Conservation (phyloP, 2,329 filamentous ascomycete species). For the Cordyceps cicadae region DNA sequence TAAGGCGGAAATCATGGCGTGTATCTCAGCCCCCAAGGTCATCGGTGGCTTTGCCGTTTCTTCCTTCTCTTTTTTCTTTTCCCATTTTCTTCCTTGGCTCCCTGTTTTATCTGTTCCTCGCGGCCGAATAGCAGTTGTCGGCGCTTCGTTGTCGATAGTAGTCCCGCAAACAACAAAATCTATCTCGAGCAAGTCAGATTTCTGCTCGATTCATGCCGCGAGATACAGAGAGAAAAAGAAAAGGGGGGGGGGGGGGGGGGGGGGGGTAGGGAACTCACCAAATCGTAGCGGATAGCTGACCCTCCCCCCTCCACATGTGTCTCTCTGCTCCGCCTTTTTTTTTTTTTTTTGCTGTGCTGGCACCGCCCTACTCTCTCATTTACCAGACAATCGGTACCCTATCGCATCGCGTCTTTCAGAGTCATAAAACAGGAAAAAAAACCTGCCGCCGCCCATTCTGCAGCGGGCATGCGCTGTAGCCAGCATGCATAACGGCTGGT, state of each 20-base stretch:
- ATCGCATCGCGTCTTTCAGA: not conserved
- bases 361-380: constrained; percentile 9
- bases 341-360: not conserved
- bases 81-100: not conserved
- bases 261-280: not conserved
- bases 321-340: not conserved
- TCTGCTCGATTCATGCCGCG: not conserved
- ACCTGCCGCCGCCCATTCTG: not conserved
- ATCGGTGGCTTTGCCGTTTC: not conserved
- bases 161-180: not conserved
- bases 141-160: not conserved
- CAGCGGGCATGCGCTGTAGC: not conserved
- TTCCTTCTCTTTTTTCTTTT: not conserved
- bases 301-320: not conserved
- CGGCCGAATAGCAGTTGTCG: too few species aligned
- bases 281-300: not conserved
- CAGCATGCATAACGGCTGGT: not conserved
- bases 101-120: too few species aligned
- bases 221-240: not conserved
- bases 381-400: constrained; percentile 9
- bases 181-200: not conserved
- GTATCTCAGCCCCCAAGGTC: not conserved
- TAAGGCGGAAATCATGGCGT: not conserved
- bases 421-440: not conserved
- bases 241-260: too few species aligned